These are phyloP conservation scores for Zostera marina DNA, from an alignment of 116 monocot species.

Conservation along the genomic window DNA sequence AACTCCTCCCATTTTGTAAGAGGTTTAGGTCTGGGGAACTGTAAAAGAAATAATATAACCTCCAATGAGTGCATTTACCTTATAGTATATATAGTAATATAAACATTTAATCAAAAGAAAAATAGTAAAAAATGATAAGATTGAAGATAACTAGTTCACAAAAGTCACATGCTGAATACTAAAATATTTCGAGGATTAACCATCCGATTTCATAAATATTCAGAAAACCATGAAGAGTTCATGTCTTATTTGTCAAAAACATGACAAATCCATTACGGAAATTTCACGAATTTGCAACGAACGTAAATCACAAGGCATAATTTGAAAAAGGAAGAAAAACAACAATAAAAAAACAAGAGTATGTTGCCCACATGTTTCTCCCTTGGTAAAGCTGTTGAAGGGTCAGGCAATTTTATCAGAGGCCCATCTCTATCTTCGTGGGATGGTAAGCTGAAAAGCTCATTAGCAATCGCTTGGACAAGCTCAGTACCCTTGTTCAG, in stretches of 20 bases:
- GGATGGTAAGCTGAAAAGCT: slow-evolving; percentile 57
- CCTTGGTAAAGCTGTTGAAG: slow-evolving; percentile 53
- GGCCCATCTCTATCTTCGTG: slow-evolving; percentile 62
- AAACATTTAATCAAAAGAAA: neutral
- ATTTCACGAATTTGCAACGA: neutral
- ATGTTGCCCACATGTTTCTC: slow-evolving; percentile 61
- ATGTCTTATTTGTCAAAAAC: neutral
- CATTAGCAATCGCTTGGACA: slow-evolving; percentile 51
- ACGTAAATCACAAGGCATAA: neutral
- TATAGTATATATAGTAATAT: neutral
- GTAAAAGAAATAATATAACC: slow-evolving; percentile 3
- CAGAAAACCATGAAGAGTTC: neutral
- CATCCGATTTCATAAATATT: too few species aligned
- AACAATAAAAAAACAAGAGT: neutral
- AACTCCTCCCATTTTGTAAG: slow-evolving; percentile 93
- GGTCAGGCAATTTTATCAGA: slow-evolving; percentile 41
- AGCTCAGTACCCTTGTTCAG: slow-evolving; percentile 46
- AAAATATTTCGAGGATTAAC: too few species aligned
- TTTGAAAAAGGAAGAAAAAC: neutral
- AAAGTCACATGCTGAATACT: neutral
- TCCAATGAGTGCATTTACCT: neutral
- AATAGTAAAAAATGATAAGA: neutral
- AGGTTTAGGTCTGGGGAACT: slow-evolving; percentile 89
- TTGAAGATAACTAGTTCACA: too few species aligned
- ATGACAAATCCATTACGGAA: neutral